Percentiles rank a stretch among this genome's conserved stretches.
Conservation (phyloP, 495 filamentous ascomycete species). For the Pseudomonodictys pantanalensis region DNA sequence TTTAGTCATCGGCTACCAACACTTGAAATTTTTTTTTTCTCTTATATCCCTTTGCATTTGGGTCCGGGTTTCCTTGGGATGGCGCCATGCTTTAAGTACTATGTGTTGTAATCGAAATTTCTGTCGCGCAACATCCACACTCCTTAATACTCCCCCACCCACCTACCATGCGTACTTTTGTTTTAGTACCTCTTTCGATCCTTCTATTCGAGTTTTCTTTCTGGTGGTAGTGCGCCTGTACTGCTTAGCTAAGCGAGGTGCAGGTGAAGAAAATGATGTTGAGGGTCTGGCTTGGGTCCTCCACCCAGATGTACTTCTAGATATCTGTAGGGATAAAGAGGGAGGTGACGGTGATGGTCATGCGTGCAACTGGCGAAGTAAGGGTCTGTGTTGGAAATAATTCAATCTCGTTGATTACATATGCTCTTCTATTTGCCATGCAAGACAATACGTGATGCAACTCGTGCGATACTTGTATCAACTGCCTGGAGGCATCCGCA, state of each 20-base stretch:
- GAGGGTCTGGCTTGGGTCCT: background rate
- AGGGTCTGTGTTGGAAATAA: background rate
- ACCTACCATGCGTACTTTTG: background rate
- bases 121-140: background rate
- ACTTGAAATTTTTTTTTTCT: background rate
- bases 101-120: background rate
- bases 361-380: background rate
- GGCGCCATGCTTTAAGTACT: background rate
- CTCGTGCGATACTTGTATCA: too few relatives aligned
- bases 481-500: too few relatives aligned
- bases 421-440: too few relatives aligned
- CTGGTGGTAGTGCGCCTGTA: background rate
- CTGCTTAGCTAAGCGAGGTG: too few relatives aligned
- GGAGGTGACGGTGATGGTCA: background rate
- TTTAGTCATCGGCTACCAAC: background rate
- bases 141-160: slow-evolving; percentile 8
- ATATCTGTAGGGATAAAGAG: slow-evolving; percentile 13
- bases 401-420: background rate
- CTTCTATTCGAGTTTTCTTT: background rate
- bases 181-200: slow-evolving; percentile 16
- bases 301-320: slow-evolving; percentile 4
- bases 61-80: background rate
- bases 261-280: too few relatives aligned
- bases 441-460: too few relatives aligned
- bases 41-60: slow-evolving; percentile 10